Evolutionary conservation across 768 basidiomycete species (phyloP), one percentile per base, ranked within the genome.

Genomic region (Lactarius evosmus): DNA sequence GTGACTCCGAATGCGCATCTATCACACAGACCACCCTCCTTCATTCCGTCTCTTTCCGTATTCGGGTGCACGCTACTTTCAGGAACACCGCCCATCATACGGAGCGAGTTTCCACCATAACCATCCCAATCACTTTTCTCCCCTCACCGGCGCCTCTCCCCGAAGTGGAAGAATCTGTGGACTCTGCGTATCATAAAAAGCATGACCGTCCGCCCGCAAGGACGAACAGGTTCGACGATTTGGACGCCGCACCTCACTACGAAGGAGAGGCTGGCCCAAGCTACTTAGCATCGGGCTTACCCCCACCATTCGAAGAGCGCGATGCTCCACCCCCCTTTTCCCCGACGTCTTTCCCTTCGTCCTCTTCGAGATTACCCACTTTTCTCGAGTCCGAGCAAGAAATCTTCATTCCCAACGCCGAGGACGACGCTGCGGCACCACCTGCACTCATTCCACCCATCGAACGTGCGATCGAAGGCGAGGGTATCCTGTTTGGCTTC

Each of bases 221-320:
- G 70, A 94, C 92, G 0, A 81, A 85, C 40, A 78, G 92, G 58
- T 75, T 81, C 40, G 89, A 91, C 60, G 92, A 93, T 56, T 63
- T 66, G 17, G 90, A 91, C 38, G 77, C 78, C 3, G 83, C 82
- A 11, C 89, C 89, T 49, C 79, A 80, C 69, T 91, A 90, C 72
- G 83, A 83, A 69, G 84, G 84, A 64, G 84, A 85, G 72, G 88
- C 90, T 3, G 91, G 91, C 12, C 91, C 91, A 22, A 92, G 90
- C 67, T 84, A 82, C 69, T 73, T 81, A n/a, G 77, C 82, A 29
- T 78, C 72, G 61, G 82, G 82, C 58, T 89, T 88, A 0, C 91
- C 91, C 29, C 91, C 91, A 53, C 90, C 91, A 3, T 93, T 93
- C 69, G 91, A 93, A 69, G 91, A 93, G 70, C 82, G 87, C 53